Conservation (phyloP, 805 yeast genomes). For the Candida rishiriensis region DNA sequence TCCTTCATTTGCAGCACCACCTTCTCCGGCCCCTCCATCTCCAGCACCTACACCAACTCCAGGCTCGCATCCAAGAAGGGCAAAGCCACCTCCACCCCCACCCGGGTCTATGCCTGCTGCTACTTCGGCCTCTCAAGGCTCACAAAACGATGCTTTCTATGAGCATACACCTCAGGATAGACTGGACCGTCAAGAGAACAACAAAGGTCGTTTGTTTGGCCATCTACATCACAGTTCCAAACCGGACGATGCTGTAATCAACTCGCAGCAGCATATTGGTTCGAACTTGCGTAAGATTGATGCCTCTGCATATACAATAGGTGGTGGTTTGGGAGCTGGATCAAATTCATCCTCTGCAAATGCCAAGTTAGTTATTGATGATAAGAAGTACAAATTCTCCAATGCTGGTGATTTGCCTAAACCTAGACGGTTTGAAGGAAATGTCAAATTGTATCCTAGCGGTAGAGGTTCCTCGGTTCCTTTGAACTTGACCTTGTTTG, state of each 20-base stretch:
- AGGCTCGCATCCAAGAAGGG: background rate
- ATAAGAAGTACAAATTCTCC: constrained; percentile 64
- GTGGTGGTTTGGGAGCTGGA: constrained; percentile 26
- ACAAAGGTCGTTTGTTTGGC: constrained; percentile 13
- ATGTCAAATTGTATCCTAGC: constrained; percentile 82
- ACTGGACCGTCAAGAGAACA: constrained; percentile 8
- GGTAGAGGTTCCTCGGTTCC: constrained; percentile 95
- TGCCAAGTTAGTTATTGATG: constrained; percentile 52
- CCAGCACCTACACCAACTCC: constrained; percentile 6
- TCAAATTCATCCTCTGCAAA: constrained; percentile 12
- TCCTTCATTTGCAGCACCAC: constrained; percentile 17
- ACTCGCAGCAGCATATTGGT: constrained; percentile 43
- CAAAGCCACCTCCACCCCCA: constrained; percentile 20
- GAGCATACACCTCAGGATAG: constrained; percentile 23
- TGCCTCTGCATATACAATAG: constrained; percentile 61
- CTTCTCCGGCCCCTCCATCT: constrained; percentile 5
- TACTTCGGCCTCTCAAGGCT: constrained; percentile 19
- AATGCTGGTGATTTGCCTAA: constrained; percentile 71
- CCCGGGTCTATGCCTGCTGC: constrained; percentile 18
- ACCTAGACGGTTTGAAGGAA: constrained; percentile 76
- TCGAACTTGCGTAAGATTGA: constrained; percentile 54
- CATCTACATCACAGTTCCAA: constrained; percentile 17
- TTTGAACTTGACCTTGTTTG: constrained; percentile 46
- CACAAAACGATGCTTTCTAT: constrained; percentile 10
- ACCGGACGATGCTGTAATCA: constrained; percentile 30